Evolutionary conservation across 176 grass and related monocot genomes (phyloP).

Genomic region (Metroxylon sagu): DNA sequence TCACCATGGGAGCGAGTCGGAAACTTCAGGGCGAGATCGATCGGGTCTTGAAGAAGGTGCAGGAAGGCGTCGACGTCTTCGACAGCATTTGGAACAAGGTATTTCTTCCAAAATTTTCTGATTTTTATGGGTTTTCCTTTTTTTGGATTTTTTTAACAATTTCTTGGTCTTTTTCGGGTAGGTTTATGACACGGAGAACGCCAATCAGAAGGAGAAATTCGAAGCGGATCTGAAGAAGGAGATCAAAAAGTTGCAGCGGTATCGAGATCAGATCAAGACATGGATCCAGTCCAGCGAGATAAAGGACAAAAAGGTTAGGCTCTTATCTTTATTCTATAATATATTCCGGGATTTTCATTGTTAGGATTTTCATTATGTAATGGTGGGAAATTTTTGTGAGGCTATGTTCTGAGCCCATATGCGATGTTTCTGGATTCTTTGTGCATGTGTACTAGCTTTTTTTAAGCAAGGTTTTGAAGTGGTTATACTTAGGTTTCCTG

Average conservation of each 20-base stretch:
- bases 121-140: conserved; percentile 3
- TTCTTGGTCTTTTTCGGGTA: conserved; percentile 3
- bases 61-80: conserved; percentile 98
- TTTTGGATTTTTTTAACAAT: neutral
- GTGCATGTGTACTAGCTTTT: too few species aligned
- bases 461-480: too few species aligned
- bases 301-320: conserved; percentile 94
- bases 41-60: conserved; percentile 98
- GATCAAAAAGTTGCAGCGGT: conserved; percentile 97
- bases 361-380: too few species aligned
- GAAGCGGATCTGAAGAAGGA: conserved; percentile 99
- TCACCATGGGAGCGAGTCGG: conserved; percentile 75
- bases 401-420: too few species aligned
- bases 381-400: too few species aligned
- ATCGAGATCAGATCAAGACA: conserved; percentile 99
- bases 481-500: too few species aligned
- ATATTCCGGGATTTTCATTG: too few species aligned
- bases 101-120: neutral
- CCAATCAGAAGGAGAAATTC: conserved; percentile 99
- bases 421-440: too few species aligned
- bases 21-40: conserved; percentile 99
- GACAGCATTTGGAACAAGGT: conserved; percentile 99
- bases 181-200: conserved; percentile 98
- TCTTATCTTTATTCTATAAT: too few species aligned
- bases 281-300: conserved; percentile 99